phyloP scores from a whole-genome alignment of 2,329 filamentous ascomycete genomes.

The Monosporascus sp. region DNA sequence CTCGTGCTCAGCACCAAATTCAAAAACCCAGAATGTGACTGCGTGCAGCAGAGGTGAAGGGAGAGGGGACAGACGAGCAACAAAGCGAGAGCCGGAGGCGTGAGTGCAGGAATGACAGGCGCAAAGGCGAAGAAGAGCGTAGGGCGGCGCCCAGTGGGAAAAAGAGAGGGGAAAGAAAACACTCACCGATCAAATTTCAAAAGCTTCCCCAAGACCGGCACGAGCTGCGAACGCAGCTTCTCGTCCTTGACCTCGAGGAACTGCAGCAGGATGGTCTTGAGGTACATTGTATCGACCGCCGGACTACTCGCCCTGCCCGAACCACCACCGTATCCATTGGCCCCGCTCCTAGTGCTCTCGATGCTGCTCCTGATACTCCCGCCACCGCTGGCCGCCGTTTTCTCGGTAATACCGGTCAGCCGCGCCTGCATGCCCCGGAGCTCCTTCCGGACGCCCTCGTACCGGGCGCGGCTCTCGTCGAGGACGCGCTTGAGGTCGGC shows the following conservation, averaged over 20 bases:
- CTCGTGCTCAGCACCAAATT: no score
- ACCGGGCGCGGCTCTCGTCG: slow-evolving; percentile 69
- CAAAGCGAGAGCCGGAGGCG: neutral
- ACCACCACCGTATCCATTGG: slow-evolving; percentile 20
- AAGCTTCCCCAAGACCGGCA: slow-evolving; percentile 72
- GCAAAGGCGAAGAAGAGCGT: neutral
- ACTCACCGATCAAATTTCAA: slow-evolving; percentile 72
- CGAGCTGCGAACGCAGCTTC: slow-evolving; percentile 67
- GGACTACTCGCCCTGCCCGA: slow-evolving; percentile 19
- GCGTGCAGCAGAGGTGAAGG: no score
- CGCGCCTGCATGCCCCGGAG: slow-evolving; percentile 48
- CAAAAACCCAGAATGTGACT: no score
- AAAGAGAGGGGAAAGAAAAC: neutral
- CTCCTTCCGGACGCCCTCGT: slow-evolving; percentile 75
- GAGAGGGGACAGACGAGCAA: neutral
- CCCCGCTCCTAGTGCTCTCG: slow-evolving; percentile 41
- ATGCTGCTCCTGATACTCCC: slow-evolving; percentile 36
- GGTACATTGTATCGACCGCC: slow-evolving; percentile 52
- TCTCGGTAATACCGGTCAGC: slow-evolving; percentile 26
- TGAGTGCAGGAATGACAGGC: neutral
- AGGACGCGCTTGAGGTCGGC: slow-evolving; percentile 67
- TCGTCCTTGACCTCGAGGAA: slow-evolving; percentile 79
- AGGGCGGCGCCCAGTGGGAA: neutral
- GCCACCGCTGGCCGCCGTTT: slow-evolving; percentile 20
- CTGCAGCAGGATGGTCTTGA: slow-evolving; percentile 77